phyloP scores from a whole-genome alignment of 1,284 basidiomycete species.

The Apiotrichum porosum region DNA sequence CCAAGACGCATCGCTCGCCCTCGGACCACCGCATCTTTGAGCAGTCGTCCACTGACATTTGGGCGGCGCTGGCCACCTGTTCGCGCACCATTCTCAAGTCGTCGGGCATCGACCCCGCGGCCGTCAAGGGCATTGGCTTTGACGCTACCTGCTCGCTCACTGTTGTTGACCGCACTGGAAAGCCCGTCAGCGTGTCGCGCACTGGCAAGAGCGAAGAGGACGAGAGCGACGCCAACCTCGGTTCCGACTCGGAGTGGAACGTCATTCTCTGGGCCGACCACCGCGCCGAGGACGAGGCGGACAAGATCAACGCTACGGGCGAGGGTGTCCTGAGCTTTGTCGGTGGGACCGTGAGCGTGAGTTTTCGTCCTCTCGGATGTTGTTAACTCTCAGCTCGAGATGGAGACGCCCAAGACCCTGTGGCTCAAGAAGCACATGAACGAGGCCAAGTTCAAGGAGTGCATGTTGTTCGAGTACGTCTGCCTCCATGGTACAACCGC shows the following conservation, averaged over 20 bases:
- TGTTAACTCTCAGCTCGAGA: conserved; percentile 71
- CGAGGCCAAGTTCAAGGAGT: conserved; percentile 65
- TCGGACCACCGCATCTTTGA: conserved; percentile 90
- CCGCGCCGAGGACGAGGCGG: conserved; percentile 85
- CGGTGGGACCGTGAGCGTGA: conserved; percentile 90
- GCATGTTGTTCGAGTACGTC: conserved; percentile 83
- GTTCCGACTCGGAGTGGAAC: conserved; percentile 67
- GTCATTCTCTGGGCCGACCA: conserved; percentile 87
- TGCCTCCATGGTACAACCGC: background rate
- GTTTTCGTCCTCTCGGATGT: conserved; percentile 36
- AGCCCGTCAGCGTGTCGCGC: conserved; percentile 73
- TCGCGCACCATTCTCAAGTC: conserved; percentile 63
- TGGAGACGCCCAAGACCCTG: conserved; percentile 94
- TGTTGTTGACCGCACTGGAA: conserved; percentile 69
- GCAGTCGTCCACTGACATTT: conserved; percentile 69
- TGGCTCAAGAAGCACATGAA: conserved; percentile 93
- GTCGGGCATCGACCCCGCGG: conserved; percentile 59
- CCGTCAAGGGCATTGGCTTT: conserved; percentile 86
- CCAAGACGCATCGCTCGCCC: conserved; percentile 76
- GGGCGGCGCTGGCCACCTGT: conserved; percentile 68
- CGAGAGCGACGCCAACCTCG: conserved; percentile 46
- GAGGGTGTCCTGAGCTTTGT: conserved; percentile 89
- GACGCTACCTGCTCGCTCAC: conserved; percentile 96
- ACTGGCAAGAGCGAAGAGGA: conserved; percentile 16
- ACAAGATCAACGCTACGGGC: conserved; percentile 78